A percentile compares a stretch with the other conserved stretches of the same genome.
Conservation (phyloP, 1,284 basidiomycete species). For the Gymnopus androsaceus region DNA sequence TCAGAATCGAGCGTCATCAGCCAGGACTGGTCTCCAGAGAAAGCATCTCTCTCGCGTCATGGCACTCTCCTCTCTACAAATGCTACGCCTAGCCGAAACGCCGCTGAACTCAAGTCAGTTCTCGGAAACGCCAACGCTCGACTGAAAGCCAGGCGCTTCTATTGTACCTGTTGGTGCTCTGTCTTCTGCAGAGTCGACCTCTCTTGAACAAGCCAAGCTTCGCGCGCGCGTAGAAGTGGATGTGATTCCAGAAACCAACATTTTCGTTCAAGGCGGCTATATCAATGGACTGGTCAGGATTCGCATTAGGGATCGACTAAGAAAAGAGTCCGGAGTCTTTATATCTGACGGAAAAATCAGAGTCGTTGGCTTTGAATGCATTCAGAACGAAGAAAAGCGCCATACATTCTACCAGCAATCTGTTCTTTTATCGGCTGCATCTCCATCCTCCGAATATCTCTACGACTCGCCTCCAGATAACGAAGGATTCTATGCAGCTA, state of each 20-base stretch:
- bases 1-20: slow-evolving; percentile 19
- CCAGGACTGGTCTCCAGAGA: slow-evolving; percentile 15
- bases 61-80: slow-evolving; percentile 55
- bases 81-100: slow-evolving; percentile 46
- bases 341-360: slow-evolving; percentile 83
- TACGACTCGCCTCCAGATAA: slow-evolving; percentile 59
- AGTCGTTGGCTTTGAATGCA: slow-evolving; percentile 85
- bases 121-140: slow-evolving; percentile 61
- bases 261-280: slow-evolving; percentile 81
- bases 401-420: slow-evolving; percentile 88
- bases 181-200: slow-evolving; percentile 32
- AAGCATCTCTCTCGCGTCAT: slow-evolving; percentile 41
- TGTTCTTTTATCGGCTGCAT: slow-evolving; percentile 58
- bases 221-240: slow-evolving; percentile 84
- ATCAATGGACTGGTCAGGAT: slow-evolving; percentile 77
- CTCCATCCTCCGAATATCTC: slow-evolving; percentile 45
- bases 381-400: slow-evolving; percentile 61
- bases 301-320: slow-evolving; percentile 59
- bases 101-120: slow-evolving; percentile 58
- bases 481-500: slow-evolving; percentile 72
- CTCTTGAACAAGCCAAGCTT: slow-evolving; percentile 65
- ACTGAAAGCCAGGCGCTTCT: slow-evolving; percentile 54
- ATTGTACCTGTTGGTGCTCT: slow-evolving; percentile 33
- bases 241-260: slow-evolving; percentile 75
- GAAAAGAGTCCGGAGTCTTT: slow-evolving; percentile 62